Evolutionary conservation across 2,329 filamentous ascomycete genomes (phyloP).

Genomic region (Fusarium sulawesiense): DNA sequence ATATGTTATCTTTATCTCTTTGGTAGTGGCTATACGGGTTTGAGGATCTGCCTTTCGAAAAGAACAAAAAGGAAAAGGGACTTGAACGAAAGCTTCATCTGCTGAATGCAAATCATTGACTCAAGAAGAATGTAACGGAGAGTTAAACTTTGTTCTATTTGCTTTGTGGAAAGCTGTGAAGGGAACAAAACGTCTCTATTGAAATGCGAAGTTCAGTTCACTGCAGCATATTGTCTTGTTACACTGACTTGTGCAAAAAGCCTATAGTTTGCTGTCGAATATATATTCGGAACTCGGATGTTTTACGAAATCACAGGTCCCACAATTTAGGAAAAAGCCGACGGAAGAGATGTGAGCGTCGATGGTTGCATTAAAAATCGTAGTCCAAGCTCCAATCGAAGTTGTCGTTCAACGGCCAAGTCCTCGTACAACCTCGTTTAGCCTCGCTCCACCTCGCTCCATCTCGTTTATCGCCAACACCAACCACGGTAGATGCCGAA

Average conservation of each 20-base stretch:
- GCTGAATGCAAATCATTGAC: no score
- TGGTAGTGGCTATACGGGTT: no score
- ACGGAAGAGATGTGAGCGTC: neutral
- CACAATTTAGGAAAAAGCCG: neutral
- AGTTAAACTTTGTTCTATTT: no score
- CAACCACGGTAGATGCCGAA: neutral
- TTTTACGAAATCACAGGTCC: accelerated
- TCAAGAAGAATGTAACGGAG: no score
- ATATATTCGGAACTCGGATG: neutral
- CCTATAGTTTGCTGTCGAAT: neutral
- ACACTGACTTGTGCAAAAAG: neutral
- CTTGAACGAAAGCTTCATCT: no score
- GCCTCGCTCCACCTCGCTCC: neutral
- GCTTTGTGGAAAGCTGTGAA: no score
- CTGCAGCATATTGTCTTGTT: neutral
- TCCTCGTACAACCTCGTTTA: neutral
- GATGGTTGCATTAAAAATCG: accelerated
- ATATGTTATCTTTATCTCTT: no score
- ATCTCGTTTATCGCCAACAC: neutral
- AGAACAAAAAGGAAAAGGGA: no score
- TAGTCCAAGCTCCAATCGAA: neutral
- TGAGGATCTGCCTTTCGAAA: no score
- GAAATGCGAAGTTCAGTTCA: neutral
- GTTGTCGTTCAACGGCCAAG: accelerated
- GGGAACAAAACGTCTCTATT: neutral